Evolutionary conservation across 176 grass and related monocot genomes (phyloP), one percentile per base, ranked within the genome.

Genomic region (Bonia amplexicaulis): DNA sequence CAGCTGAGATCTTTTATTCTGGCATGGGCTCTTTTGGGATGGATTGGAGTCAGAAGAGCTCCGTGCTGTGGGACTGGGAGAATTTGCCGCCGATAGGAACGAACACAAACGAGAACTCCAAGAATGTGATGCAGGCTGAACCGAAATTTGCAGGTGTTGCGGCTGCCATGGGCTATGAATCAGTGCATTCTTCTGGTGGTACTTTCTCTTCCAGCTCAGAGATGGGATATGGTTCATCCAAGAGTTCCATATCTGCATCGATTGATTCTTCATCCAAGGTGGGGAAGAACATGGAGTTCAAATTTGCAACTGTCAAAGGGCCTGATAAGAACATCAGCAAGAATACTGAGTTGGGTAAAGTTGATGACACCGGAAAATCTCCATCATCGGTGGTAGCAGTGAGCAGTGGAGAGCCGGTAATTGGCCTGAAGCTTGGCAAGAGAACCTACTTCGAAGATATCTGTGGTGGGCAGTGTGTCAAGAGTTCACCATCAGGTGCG

Each of bases 381-480:
- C 82, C 69, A 6, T 70, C 74, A 0, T 61, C 74, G 1, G 78
- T 76, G 69, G 76, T 88, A 61, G 78, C 60, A 15, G 58, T 76
- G 45, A 86, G 70, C 78, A 84, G 70, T 48, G 88, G 63, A 45
- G 86, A 90, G 51, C 90, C 80, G 8, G 86, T 88, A 66, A 84
- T 92, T 25, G 75, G 79, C 44, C 86, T 95, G 53, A 92, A 89
- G 25, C 87, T 95, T 63, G 93, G 93, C 44, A 95, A 95, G 78
- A 73, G 86, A 46, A 93, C 88, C 8, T 93, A 87, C 60, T 92
- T 90, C 65, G 85, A 93, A 79, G 92, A 93, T 79, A 82, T 42
- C 51, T 90, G 77, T 70, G 92, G 82, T 76, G 88, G 55, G 63
- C 70, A 83, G 73, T 67, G 31, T 49, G 67, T 66, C 63, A 93